Base-by-base conservation (phyloP, 2,329 filamentous ascomycete genomes). In the Calonectria pseudoreteaudii region DNA sequence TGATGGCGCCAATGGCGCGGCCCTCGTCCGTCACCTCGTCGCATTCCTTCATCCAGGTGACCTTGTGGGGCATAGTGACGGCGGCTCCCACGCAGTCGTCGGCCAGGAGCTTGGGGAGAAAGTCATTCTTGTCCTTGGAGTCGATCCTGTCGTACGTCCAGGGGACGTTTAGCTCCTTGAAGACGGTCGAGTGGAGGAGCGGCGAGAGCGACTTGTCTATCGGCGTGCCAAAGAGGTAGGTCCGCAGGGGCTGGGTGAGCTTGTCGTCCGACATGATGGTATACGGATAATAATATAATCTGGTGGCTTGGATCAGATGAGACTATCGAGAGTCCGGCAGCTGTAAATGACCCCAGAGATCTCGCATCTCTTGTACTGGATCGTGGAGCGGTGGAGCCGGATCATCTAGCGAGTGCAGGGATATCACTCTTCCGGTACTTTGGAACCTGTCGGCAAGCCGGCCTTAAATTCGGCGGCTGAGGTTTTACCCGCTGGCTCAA, bases 31-130 rank as follows among this genome's bases (percentile, higher is more conserved):
- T 73, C 14, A 73, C 34, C 8, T 73, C 67, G 52, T 70, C 71
- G 26, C 66, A 70, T 44, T 70, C 71, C 23, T 70, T 58, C 36
- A 73, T 70, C 52, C 52, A 70, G 6, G 66, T n/a, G 47, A 70
- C 41, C 44, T 73, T 73, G 62, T 73, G 67, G 20, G 71, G 71
- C 71, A 73, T 70, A 16, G 67, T 70, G 31, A 73, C 71, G n/a
- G 71, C 71, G 14, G 67, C 30, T 10, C 71, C 71, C 3, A 70
- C 31, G 53, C 60, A 70, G 28, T 73, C 66, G 28, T 66, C 60
- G 0, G 60, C 50, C 5, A 34, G 70, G 31, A 73, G 71, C 34
- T 66, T 70, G 4, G 71, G 71, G 34, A 73, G 9, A n/a, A 73
- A 73, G 34, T 70, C 71, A 30, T 49, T n/a, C 52, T 62, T 67